Evolutionary conservation across 2,329 filamentous ascomycete species (phyloP).

Genomic region (Colletotrichum sp.): DNA sequence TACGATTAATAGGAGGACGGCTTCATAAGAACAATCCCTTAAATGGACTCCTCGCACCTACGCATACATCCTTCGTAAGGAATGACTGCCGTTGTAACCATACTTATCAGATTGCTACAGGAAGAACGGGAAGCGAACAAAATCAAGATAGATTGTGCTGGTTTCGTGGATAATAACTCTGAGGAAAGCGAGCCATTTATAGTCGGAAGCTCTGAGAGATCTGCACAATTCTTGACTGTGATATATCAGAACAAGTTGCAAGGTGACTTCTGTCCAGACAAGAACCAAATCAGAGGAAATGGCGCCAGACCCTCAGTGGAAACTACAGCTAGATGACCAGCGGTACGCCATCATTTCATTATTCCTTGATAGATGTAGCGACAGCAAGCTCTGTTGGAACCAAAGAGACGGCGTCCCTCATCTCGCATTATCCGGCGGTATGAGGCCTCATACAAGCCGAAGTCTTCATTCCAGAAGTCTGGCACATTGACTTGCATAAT

Average conservation of each 20-base stretch:
- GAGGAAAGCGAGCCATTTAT: neutral
- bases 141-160: no score
- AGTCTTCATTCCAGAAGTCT: fast-evolving
- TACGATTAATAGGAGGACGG: neutral
- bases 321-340: neutral
- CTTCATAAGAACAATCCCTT: neutral
- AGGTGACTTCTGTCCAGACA: neutral
- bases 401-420: neutral
- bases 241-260: no score
- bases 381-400: no score
- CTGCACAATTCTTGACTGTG: neutral
- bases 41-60: neutral
- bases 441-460: neutral
- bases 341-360: no score
- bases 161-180: neutral
- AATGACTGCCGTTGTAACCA: fast-evolving
- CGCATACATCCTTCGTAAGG: neutral
- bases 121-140: no score
- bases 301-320: neutral
- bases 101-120: no score
- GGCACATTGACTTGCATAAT: fast-evolving
- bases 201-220: neutral
- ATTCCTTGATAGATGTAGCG: no score
- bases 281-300: neutral
- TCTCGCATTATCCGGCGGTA: neutral